Evolutionary conservation across 2,329 filamentous ascomycete genomes (phyloP), one percentile per base, ranked within the genome.

Genomic region (Neobulgaria alba): DNA sequence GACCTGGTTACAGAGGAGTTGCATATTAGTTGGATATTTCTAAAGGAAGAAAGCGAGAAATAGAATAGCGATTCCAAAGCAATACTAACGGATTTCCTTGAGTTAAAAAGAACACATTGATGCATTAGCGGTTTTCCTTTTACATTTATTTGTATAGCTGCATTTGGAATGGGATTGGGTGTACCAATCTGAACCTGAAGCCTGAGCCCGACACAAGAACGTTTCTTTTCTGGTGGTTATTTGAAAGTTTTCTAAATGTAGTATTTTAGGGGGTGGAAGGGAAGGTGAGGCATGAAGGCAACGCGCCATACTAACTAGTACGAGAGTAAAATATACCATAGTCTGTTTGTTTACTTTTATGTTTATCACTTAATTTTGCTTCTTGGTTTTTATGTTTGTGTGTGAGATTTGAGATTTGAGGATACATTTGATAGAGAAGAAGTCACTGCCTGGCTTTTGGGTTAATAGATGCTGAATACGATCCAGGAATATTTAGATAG

Each of bases 1-100:
- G 46, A 17, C n/a, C n/a, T n/a, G n/a, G n/a, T n/a, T 57, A 58
- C 29, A 45, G 54, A 40, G 55, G 54, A 2, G 42, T 47, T 32
- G 53, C 47, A 21, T 57, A 58, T 35, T 57, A 54, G n/a, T n/a
- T n/a, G n/a, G n/a, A n/a, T n/a, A n/a, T n/a, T n/a, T n/a, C n/a
- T n/a, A n/a, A n/a, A 34, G 33, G 17, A 23, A 12, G 23, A 39
- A 20, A 41, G 19, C n/a, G n/a, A n/a, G n/a, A n/a, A n/a, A n/a
- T n/a, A n/a, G n/a, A n/a, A n/a, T n/a, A n/a, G n/a, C n/a, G n/a
- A n/a, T n/a, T n/a, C n/a, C n/a, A n/a, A n/a, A 20, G 39, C n/a
- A 40, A 20, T 26, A 33, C 35, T 43, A 41, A 47, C 45, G 45
- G 41, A 43, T 47, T 36, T 47, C 38, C 38, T 47, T 47, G 29